Evolutionary conservation across 257 asterid species (phyloP), one percentile per base, ranked within the genome.

Genomic region (Nicotiana benthamiana): DNA sequence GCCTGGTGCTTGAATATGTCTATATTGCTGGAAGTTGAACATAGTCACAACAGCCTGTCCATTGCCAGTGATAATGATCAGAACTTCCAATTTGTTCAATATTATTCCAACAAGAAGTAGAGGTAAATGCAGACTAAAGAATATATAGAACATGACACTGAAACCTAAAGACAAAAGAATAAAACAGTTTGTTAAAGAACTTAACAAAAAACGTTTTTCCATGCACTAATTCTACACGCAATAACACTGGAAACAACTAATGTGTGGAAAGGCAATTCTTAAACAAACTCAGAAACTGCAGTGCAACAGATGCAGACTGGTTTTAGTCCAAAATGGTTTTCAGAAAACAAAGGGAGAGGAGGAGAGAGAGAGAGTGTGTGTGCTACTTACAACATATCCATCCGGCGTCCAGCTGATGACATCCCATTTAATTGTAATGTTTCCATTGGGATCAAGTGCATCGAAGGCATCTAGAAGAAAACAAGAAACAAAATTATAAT

Each of bases 371-470:
- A 7, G n/a, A 8, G 3, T 16, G 52, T n/a, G 26, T 18, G 15
- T n/a, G 57, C 77, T 11, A 85, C 98, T 84, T 87, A 91, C 98
- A 78, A 90, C 89, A 64, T 94, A 94, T 82, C 98, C 97, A 60
- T 92, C 98, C 0, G 97, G 87, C 5, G 97, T 86, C 99, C 98
- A 95, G 70, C 54, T 81, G 80, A 92, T 86, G 66, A 94, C 48
- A 84, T 94, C 97, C 95, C 96, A 92, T 86, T 92, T 92, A 24
- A 92, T 86, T 60, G 97, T 92, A 87, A 94, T 88, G 83, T 92
- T 92, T 36, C 98, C 97, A 79, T 89, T 89, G 26, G 98, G 98
- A 86, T 94, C 97, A 75, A 92, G 96, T 10, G 98, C 88, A 77
- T 94, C 98, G 79, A 89, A 94, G 75, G 98, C 97, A 78, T 92